Evolutionary conservation across 768 basidiomycete genomes (phyloP).

Genomic region (Trametes punicea): DNA sequence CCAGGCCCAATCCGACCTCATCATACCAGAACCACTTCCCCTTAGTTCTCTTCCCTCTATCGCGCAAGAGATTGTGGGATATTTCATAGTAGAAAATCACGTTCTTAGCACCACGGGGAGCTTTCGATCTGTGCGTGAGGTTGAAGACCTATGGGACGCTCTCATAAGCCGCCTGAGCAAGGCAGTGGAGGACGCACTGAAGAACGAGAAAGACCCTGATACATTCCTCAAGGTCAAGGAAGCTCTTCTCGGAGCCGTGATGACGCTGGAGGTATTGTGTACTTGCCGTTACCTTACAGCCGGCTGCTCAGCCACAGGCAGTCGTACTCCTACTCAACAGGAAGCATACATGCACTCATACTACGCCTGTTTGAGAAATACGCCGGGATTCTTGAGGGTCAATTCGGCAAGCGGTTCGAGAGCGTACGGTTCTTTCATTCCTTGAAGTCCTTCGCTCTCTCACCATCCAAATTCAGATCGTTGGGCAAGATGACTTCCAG

Average conservation of each 20-base stretch:
- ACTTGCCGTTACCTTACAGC: background rate
- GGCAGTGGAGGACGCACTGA: constrained; percentile 70
- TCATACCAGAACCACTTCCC: constrained; percentile 74
- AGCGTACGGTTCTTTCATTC: constrained; percentile 46
- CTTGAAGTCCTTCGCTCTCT: background rate
- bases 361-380: constrained; percentile 91
- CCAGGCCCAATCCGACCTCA: constrained; percentile 95
- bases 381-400: constrained; percentile 71
- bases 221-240: constrained; percentile 82
- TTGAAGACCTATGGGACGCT: constrained; percentile 94
- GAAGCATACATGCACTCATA: constrained; percentile 78
- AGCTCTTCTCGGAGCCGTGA: constrained; percentile 78
- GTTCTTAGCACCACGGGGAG: constrained; percentile 84
- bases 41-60: constrained; percentile 66
- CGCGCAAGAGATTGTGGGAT: constrained; percentile 92
- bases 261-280: constrained; percentile 78
- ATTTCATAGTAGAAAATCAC: constrained; percentile 94
- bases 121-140: constrained; percentile 88
- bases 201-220: constrained; percentile 74
- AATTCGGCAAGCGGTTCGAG: constrained; percentile 81
- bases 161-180: constrained; percentile 71
- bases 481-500: constrained; percentile 82
- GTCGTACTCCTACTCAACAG: constrained; percentile 86
- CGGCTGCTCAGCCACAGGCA: constrained; percentile 29
- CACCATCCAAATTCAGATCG: constrained; percentile 50